Evolutionary conservation across 2,329 filamentous ascomycete species (phyloP), one percentile per base, ranked within the genome.

Genomic region (Botryotinia narcissicola): DNA sequence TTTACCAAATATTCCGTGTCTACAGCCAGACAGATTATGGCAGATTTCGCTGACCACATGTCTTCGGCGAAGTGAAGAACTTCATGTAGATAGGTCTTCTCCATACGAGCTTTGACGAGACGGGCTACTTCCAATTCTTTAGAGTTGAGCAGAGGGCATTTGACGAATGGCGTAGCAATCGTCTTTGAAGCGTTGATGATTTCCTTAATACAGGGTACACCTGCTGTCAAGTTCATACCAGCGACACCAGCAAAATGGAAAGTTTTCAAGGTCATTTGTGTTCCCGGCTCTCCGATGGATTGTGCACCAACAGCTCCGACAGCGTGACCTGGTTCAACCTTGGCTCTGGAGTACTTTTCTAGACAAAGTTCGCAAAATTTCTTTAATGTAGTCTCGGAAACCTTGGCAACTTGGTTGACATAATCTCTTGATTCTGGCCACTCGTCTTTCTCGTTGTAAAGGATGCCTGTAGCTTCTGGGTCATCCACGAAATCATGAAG

Each of bases 231-330:
- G 87, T 94, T 97, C 96, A 99, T 98, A 82, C 95, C 95, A 61
- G 96, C 96, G 76, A 99, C 96, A 92, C 96, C 96, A 81, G 96
- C 96, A 86, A 99, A 99, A 92, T 98, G 96, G 90, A 98, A 98
- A 81, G 96, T 98, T 85, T 98, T 98, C 76, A 99, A 85, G 1
- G 96, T 99, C 96, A 99, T 99, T 83, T 99, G 96, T 0, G 96
- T 99, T 81, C 96, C 96, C 0, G 96, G 96, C 81, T 99, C 96
- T 83, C 96, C 96, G 78, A 99, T 99, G 1, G 95, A 98, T 82
- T 99, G 96, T 1, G 96, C 96, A 77, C 96, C 96, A 54, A 98
- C 94, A 25, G 96, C 96, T 75, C 96, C 96, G 0, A 99, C 96
- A 8, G 96, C 95, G 80, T 98, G 95, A 4, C 96, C 96, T 20